These are phyloP conservation scores for Mercurialis annua DNA, from an alignment of 345 rosid species.

Conservation along the genomic window DNA sequence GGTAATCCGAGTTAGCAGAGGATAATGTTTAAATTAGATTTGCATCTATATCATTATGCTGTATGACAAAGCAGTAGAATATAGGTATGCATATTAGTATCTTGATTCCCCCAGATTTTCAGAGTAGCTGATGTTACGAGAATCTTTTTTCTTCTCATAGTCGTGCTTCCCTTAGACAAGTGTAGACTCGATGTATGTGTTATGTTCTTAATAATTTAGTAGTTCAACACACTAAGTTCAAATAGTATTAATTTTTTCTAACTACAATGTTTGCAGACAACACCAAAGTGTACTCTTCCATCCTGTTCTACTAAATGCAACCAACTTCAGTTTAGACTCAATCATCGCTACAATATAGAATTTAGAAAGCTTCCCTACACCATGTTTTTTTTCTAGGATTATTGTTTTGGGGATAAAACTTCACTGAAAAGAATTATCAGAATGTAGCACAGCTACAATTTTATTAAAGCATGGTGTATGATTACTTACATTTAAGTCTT, in stretches of 20 bases:
- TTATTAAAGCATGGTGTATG: background rate
- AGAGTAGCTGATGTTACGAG: background rate
- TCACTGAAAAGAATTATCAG: background rate
- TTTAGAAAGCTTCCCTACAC: background rate
- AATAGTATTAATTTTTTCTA: background rate
- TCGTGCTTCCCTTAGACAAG: background rate
- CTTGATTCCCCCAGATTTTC: background rate
- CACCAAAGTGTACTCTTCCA: background rate
- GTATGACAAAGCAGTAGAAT: background rate
- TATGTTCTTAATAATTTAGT: no score
- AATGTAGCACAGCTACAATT: background rate
- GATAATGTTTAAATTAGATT: background rate
- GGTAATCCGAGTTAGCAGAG: background rate
- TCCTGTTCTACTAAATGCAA: background rate
- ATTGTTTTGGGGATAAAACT: background rate
- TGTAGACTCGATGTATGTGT: no score
- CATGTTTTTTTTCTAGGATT: background rate
- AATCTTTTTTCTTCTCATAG: background rate
- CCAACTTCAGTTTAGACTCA: background rate
- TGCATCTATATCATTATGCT: background rate
- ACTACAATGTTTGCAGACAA: background rate
- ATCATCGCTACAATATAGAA: background rate
- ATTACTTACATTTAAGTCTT: slow-evolving; percentile 74
- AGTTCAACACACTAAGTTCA: background rate
- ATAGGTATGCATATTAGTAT: background rate